phyloP scores from a whole-genome alignment of 495 filamentous ascomycete genomes.

The Penicillium ochrochloron region DNA sequence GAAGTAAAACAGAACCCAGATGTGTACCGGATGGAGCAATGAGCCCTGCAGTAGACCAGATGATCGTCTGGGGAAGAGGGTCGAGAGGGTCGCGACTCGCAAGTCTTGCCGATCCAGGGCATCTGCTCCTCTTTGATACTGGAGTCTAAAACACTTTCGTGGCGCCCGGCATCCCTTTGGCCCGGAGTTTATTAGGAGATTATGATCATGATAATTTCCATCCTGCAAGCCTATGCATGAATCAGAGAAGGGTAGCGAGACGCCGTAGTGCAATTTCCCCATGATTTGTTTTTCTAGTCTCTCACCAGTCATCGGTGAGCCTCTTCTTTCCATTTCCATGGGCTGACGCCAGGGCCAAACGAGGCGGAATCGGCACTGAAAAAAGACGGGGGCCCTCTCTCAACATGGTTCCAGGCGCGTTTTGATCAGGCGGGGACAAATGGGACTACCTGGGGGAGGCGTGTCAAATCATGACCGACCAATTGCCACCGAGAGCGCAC shows the following conservation, averaged over 20 bases:
- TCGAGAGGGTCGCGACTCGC: neutral
- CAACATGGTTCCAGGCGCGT: slow-evolving; percentile 4
- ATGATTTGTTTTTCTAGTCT: neutral
- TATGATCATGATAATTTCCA: neutral
- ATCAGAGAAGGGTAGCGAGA: neutral
- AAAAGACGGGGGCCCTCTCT: neutral
- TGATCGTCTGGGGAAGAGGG: slow-evolving; percentile 23
- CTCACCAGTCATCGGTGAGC: neutral
- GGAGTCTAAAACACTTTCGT: neutral
- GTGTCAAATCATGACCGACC: slow-evolving; percentile 7
- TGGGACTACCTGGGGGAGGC: neutral
- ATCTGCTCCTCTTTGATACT: neutral
- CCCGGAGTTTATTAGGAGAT: neutral
- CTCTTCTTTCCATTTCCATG: neutral
- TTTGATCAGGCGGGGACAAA: slow-evolving; percentile 23
- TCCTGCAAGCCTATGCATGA: slow-evolving; percentile 4
- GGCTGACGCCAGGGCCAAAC: slow-evolving; percentile 11
- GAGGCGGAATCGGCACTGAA: slow-evolving; percentile 6
- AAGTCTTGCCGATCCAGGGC: slow-evolving; percentile 2
- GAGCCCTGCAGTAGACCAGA: slow-evolving; percentile 25
- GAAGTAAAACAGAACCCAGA: neutral
- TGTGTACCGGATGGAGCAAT: slow-evolving; percentile 7
- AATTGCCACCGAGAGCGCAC: slow-evolving; percentile 16
- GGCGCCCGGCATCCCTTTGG: neutral
- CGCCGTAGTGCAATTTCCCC: neutral